These are phyloP conservation scores for Nepenthes mirabilis DNA, from an alignment of 148 eudicot species.

Conservation along the genomic window DNA sequence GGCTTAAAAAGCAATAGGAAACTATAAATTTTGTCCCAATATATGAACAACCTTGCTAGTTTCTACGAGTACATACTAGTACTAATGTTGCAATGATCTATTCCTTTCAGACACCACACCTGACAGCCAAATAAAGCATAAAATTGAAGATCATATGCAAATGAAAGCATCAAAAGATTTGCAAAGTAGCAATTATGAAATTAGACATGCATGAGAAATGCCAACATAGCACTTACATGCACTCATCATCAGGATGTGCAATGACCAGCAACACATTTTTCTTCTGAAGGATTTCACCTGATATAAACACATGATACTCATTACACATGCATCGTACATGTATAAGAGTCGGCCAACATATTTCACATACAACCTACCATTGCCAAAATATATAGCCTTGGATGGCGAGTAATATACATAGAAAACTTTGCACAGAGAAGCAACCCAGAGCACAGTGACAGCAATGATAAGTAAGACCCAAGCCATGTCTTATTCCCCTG, in stretches of 20 bases:
- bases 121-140: background rate
- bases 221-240: conserved; percentile 46
- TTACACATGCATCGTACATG: background rate
- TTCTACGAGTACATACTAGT: too few relatives aligned
- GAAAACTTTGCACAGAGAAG: conserved; percentile 25
- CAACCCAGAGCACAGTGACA: conserved; percentile 17
- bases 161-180: background rate
- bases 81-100: too few relatives aligned
- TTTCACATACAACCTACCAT: conserved; percentile 10
- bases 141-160: background rate
- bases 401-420: conserved; percentile 16
- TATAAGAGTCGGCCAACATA: background rate
- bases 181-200: background rate
- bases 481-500: too few relatives aligned
- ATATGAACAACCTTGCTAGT: too few relatives aligned
- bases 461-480: conserved; percentile 9
- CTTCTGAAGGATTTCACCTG: conserved; percentile 19
- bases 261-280: conserved; percentile 65
- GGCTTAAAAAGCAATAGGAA: background rate
- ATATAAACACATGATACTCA: background rate
- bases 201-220: background rate
- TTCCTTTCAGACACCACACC: background rate
- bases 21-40: background rate
- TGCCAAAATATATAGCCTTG: conserved; percentile 11
- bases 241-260: conserved; percentile 98